phyloP scores from a whole-genome alignment of 768 basidiomycete genomes.

The Leucosporidium scottii region DNA sequence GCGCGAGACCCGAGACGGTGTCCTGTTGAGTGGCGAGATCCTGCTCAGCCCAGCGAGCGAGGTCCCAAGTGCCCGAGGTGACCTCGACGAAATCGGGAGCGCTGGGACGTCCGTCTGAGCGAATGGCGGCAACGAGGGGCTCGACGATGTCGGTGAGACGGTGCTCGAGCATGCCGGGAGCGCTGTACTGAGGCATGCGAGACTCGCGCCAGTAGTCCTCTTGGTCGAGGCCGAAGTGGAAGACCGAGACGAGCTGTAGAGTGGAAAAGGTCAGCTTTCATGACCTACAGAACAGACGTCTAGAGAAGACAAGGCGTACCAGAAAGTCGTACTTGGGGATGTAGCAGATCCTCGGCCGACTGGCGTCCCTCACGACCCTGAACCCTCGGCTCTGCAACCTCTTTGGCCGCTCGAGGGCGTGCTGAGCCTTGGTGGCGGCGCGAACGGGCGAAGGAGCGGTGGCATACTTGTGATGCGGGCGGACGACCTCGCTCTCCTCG shows the following conservation, averaged over 20 bases:
- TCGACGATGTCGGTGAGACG: constrained; percentile 30
- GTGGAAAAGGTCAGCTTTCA: background rate
- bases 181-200: constrained; percentile 30
- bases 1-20: constrained; percentile 21
- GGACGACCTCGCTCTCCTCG: constrained; percentile 33
- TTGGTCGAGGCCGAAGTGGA: constrained; percentile 38
- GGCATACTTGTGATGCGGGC: constrained; percentile 23
- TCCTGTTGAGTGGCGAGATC: constrained; percentile 17
- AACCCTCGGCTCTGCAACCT: constrained; percentile 18
- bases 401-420: constrained; percentile 15
- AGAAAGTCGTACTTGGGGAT: constrained; percentile 36
- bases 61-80: constrained; percentile 34
- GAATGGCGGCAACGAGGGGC: constrained; percentile 32
- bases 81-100: constrained; percentile 38
- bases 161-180: constrained; percentile 35
- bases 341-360: constrained; percentile 35
- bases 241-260: constrained; percentile 34
- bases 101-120: constrained; percentile 26
- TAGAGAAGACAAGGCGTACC: constrained; percentile 9
- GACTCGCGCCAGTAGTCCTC: constrained; percentile 35
- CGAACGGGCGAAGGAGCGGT: constrained; percentile 9
- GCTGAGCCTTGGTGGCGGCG: constrained; percentile 22
- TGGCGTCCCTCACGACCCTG: constrained; percentile 33
- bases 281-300: background rate
- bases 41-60: constrained; percentile 36